These are phyloP conservation scores for Diaporthe australafricana DNA, from an alignment of 2,329 filamentous ascomycete genomes.

Conservation along the genomic window DNA sequence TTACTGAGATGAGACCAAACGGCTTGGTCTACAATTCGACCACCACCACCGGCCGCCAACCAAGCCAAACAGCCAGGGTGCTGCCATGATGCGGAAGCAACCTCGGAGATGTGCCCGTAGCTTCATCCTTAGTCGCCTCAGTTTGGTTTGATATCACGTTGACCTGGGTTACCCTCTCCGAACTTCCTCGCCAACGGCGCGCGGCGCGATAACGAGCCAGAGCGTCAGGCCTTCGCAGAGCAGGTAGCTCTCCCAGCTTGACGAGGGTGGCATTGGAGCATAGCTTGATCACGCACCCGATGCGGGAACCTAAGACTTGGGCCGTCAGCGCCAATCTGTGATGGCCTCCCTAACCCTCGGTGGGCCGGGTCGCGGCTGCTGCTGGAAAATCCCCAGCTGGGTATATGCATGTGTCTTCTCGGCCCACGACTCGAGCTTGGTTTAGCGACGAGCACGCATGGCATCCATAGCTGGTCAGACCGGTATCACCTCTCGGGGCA, in stretches of 20 bases:
- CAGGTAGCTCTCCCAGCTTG: not conserved
- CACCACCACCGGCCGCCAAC: conserved; percentile 21
- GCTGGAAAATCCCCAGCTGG: conserved; percentile 16
- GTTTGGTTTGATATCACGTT: conserved; percentile 11
- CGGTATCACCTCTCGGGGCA: conserved; percentile 1
- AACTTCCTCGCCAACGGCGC: not conserved
- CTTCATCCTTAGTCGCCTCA: conserved; percentile 27
- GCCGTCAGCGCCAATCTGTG: not conserved
- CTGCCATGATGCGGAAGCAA: not conserved
- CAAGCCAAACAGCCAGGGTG: not conserved
- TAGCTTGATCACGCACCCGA: not conserved
- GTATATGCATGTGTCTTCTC: conserved; percentile 18
- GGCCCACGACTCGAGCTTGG: conserved; percentile 23
- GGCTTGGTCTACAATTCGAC: conserved; percentile 12
- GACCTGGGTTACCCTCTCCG: conserved; percentile 5
- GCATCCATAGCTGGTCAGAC: conserved; percentile 18
- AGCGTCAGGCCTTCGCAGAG: not conserved
- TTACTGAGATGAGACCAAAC: conserved; percentile 31
- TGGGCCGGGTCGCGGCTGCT: conserved; percentile 21
- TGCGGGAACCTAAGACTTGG: not conserved
- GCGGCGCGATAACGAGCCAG: not conserved
- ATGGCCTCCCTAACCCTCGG: not conserved
- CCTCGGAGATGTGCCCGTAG: conserved; percentile 16
- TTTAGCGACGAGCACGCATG: conserved; percentile 21
- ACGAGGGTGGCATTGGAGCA: conserved; percentile 6